phyloP scores from a whole-genome alignment of 2,329 filamentous ascomycete species.

The Cercospora zeina region DNA sequence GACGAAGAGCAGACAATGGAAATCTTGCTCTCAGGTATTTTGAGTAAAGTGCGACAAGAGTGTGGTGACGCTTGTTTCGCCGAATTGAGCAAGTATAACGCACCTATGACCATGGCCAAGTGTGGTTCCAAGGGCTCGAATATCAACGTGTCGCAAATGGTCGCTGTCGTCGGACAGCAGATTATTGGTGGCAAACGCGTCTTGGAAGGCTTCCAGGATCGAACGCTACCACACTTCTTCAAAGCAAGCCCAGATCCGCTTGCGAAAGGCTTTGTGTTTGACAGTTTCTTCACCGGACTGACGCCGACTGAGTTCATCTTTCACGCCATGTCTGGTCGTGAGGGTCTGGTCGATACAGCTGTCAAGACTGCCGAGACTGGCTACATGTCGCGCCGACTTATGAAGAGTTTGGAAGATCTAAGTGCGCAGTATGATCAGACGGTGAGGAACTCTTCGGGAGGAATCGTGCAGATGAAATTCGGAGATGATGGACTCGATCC shows the following conservation, averaged over 20 bases:
- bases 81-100: constrained; percentile 86
- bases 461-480: constrained; percentile 95
- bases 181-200: constrained; percentile 95
- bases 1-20: constrained; percentile 91
- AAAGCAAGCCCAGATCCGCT: constrained; percentile 91
- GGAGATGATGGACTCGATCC: constrained; percentile 95
- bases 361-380: constrained; percentile 99
- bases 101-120: constrained; percentile 93
- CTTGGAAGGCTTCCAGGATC: constrained; percentile 91
- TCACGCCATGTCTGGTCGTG: constrained; percentile 96
- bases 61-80: constrained; percentile 89
- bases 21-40: constrained; percentile 83
- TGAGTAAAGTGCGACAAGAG: constrained; percentile 86
- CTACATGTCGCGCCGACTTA: constrained; percentile 96
- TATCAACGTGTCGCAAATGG: constrained; percentile 99
- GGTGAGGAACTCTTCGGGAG: constrained; percentile 83
- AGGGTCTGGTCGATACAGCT: constrained; percentile 96
- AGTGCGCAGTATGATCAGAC: constrained; percentile 93
- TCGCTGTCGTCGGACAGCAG: constrained; percentile 93
- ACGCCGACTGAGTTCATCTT: constrained; percentile 93
- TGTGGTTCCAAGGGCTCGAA: constrained; percentile 95
- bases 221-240: constrained; percentile 90
- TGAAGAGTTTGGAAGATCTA: constrained; percentile 96
- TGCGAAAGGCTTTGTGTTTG: constrained; percentile 93
- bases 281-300: constrained; percentile 94